Evolutionary conservation across 306 rosid species (phyloP), one percentile per base, ranked within the genome.

Genomic region (Dalbergia cultrata): DNA sequence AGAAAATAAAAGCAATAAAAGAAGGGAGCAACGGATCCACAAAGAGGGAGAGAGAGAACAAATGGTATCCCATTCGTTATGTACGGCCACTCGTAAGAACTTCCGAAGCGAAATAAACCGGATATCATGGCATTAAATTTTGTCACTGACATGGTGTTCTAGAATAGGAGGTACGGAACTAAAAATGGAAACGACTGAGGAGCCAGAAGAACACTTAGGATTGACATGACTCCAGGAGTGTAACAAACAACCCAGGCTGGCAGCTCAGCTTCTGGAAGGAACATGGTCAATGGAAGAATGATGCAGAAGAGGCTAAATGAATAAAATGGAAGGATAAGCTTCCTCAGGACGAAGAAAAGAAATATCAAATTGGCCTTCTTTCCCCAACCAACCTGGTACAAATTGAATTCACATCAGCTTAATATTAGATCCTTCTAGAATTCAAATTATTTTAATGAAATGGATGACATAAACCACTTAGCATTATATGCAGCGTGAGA

Each of bases 41-140:
- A 21, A 1, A 21, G 22, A 21, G 22, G n/a, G n/a, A n/a, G n/a
- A n/a, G n/a, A n/a, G n/a, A n/a, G n/a, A n/a, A n/a, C 31, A 26
- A 26, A 26, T 26, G 31, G 2, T 26, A 26, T 26, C 31, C 31
- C 31, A 37, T 9, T 43, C 49, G 1, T 43, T 2, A 43, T 7
- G 12, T 2, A n/a, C n/a, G n/a, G n/a, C 99, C 99, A 95, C 85
- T 95, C 98, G 2, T 95, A 95, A 35, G 98, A 95, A 83, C 97
- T 93, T 78, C 97, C 97, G 6, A 95, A 87, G 74, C 89, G 98
- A 77, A 95, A 88, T 63, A 95, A 88, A 67, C 99, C 99, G 33
- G 97, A 95, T 84, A 95, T 88, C 98, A 95, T 95, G 85, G 99
- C 99, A 88, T 95, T 93, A 76, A 95, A 95, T 76, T 95, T 95